These are phyloP conservation scores for Leccinum boreale DNA, from an alignment of 768 basidiomycete species.

Conservation along the genomic window DNA sequence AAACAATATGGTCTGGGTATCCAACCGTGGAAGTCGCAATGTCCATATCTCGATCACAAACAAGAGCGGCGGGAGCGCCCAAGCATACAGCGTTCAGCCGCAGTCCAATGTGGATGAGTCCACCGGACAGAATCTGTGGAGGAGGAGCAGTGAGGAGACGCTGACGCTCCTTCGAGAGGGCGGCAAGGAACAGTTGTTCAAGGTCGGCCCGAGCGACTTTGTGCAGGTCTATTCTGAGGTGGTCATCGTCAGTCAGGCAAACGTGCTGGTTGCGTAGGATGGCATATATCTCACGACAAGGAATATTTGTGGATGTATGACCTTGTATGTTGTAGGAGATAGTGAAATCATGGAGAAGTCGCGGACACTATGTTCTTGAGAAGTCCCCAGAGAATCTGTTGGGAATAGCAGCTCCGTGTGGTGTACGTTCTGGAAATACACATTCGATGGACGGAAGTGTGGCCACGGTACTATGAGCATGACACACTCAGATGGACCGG, in stretches of 20 bases:
- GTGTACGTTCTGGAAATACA: too few relatives aligned
- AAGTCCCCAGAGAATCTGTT: neutral
- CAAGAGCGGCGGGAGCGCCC: neutral
- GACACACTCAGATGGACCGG: too few relatives aligned
- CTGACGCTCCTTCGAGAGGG: slow-evolving; percentile 3
- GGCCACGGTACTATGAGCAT: too few relatives aligned
- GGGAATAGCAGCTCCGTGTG: too few relatives aligned
- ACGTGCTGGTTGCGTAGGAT: neutral
- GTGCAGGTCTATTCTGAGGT: slow-evolving; percentile 10
- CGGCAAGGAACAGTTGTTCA: slow-evolving; percentile 5
- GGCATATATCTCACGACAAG: neutral
- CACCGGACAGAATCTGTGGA: slow-evolving; percentile 4
- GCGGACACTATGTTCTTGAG: neutral
- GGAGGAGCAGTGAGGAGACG: slow-evolving; percentile 4
- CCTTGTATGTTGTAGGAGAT: neutral
- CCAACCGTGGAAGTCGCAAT: neutral
- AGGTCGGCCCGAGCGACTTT: slow-evolving; percentile 11
- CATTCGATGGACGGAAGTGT: too few relatives aligned
- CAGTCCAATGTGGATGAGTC: neutral
- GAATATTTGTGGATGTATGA: neutral
- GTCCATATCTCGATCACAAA: slow-evolving; percentile 8
- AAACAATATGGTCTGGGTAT: slow-evolving; percentile 13
- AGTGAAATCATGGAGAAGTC: neutral
- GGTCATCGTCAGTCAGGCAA: slow-evolving; percentile 11
- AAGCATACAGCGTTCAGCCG: neutral